These are phyloP conservation scores for Mycena venus DNA, from an alignment of 768 basidiomycete genomes.

Conservation along the genomic window DNA sequence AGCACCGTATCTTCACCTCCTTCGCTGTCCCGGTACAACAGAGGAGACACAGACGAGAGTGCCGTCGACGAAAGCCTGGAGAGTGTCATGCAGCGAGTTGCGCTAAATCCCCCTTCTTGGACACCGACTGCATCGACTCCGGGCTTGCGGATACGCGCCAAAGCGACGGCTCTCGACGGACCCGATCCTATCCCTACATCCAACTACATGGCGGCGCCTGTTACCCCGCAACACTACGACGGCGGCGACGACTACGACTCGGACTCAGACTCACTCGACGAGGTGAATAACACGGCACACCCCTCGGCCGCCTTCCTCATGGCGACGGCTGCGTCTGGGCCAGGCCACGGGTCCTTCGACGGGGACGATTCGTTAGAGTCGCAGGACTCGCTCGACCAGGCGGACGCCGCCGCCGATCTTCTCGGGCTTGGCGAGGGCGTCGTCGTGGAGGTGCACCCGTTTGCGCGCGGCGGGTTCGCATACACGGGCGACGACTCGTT, in stretches of 20 bases:
- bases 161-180: slow-evolving; percentile 28
- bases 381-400: slow-evolving; percentile 65
- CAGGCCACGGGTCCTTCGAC: slow-evolving; percentile 42
- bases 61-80: slow-evolving; percentile 72
- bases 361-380: slow-evolving; percentile 65
- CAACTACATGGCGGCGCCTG: slow-evolving; percentile 6
- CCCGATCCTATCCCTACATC: not conserved
- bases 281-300: slow-evolving; percentile 69
- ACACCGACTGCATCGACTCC: slow-evolving; percentile 39
- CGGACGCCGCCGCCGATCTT: slow-evolving; percentile 55
- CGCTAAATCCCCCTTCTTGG: slow-evolving; percentile 55
- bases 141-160: slow-evolving; percentile 49
- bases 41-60: slow-evolving; percentile 57
- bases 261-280: slow-evolving; percentile 73
- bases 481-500: slow-evolving; percentile 63
- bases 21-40: slow-evolving; percentile 77
- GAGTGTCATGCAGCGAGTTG: slow-evolving; percentile 77
- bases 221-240: slow-evolving; percentile 26
- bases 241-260: slow-evolving; percentile 56
- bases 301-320: slow-evolving; percentile 82
- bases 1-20: slow-evolving; percentile 80
- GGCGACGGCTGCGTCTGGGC: slow-evolving; percentile 54
- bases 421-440: slow-evolving; percentile 44
- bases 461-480: slow-evolving; percentile 53
- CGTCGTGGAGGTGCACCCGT: slow-evolving; percentile 69